phyloP scores from a whole-genome alignment of 2,329 filamentous ascomycete genomes.

The Ophiocordyceps camponoti-floridani region DNA sequence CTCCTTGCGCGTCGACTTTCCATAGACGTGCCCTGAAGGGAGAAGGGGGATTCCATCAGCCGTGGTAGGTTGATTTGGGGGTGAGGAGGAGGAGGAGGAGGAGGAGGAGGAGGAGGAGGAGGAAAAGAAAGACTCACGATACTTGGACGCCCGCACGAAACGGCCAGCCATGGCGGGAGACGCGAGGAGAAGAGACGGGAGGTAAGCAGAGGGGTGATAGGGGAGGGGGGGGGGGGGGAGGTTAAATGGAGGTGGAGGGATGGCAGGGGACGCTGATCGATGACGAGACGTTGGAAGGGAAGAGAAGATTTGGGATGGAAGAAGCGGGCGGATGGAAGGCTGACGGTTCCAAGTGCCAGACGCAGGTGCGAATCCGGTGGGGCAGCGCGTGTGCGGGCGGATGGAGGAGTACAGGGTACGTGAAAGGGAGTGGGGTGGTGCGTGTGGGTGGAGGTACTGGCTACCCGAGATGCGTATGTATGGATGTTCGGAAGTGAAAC shows the following conservation, averaged over 20 bases:
- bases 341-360: not conserved
- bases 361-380: not conserved
- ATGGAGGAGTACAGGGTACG: not conserved
- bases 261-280: no score
- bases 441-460: no score
- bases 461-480: no score
- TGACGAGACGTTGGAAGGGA: no score
- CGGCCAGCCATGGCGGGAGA: slow-evolving; percentile 36
- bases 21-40: slow-evolving; percentile 98
- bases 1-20: slow-evolving; percentile 87
- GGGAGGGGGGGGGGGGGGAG: slow-evolving; percentile 1
- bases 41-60: no score
- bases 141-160: slow-evolving; percentile 52
- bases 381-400: not conserved
- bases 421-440: no score
- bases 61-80: no score
- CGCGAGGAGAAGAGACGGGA: not conserved
- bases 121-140: slow-evolving; percentile 30
- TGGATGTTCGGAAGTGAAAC: no score
- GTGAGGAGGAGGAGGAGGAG: slow-evolving; percentile 1
- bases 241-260: not conserved
- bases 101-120: not conserved
- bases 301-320: not conserved
- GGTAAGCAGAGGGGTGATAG: slow-evolving; percentile 1
- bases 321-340: not conserved